Evolutionary conservation across 805 yeast genomes (phyloP).

Genomic region (Kodamaea leandrae): DNA sequence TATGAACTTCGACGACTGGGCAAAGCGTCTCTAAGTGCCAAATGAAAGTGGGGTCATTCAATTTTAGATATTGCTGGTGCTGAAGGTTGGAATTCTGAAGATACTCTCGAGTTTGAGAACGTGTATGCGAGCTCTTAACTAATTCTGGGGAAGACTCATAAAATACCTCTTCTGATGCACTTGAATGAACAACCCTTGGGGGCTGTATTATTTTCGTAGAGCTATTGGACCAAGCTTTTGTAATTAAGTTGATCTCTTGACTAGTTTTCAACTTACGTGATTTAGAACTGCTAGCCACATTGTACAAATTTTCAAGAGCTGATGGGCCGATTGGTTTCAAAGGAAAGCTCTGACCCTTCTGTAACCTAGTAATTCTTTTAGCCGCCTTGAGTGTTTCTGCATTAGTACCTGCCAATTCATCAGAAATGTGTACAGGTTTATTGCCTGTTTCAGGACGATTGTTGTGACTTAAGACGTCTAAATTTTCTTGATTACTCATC

Average conservation of each 20-base stretch:
- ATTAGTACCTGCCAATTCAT: not conserved
- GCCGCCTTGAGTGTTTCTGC: not conserved
- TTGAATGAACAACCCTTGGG: not conserved
- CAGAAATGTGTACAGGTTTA: not conserved
- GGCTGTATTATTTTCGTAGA: not conserved
- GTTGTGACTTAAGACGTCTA: not conserved
- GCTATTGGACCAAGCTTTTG: no score
- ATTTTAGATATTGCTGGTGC: no score
- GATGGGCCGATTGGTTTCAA: slow-evolving; percentile 3
- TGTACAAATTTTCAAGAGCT: slow-evolving; percentile 1
- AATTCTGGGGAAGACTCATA: slow-evolving; percentile 20
- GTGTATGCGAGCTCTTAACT: not conserved
- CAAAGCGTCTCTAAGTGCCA: slow-evolving; percentile 11
- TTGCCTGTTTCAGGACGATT: not conserved
- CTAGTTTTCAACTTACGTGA: no score
- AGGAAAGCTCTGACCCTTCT: not conserved
- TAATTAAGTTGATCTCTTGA: not conserved
- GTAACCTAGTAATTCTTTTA: not conserved
- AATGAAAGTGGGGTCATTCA: slow-evolving; percentile 1
- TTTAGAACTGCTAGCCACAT: not conserved
- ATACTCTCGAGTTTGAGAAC: not conserved
- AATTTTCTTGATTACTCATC: not conserved
- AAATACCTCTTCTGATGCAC: slow-evolving; percentile 12
- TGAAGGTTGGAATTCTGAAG: not conserved
- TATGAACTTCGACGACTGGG: slow-evolving; percentile 12